Evolutionary conservation across 495 filamentous ascomycete species (phyloP).

Genomic region (Hypoxylon fragiforme): DNA sequence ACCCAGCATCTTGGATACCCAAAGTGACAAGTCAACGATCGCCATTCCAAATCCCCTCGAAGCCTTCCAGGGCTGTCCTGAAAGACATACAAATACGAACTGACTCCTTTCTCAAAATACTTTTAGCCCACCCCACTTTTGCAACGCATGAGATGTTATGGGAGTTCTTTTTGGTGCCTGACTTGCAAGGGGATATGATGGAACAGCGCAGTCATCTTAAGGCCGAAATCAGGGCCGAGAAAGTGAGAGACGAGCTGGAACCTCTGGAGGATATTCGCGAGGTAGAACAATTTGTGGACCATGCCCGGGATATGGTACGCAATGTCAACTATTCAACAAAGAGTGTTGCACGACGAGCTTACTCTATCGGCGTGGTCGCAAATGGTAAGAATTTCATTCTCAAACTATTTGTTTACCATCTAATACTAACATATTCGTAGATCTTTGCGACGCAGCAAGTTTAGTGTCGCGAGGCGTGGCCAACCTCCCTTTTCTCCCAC

Average conservation of each 20-base stretch:
- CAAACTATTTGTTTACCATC: conserved; percentile 40
- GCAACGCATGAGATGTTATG: conserved; percentile 96
- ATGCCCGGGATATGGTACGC: conserved; percentile 85
- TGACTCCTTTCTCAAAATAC: conserved; percentile 81
- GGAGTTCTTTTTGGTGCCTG: conserved; percentile 98
- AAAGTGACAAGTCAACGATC: conserved; percentile 75
- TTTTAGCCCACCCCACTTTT: conserved; percentile 90
- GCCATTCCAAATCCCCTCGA: conserved; percentile 89
- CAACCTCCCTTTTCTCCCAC: conserved; percentile 69
- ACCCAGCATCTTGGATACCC: conserved; percentile 94
- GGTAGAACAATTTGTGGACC: conserved; percentile 87
- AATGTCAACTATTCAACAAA: conserved; percentile 80
- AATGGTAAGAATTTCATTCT: conserved; percentile 50
- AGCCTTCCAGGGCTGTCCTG: conserved; percentile 83
- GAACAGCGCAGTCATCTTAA: conserved; percentile 85
- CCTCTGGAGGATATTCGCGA: conserved; percentile 86
- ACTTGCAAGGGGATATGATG: conserved; percentile 88
- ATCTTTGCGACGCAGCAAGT: conserved; percentile 68
- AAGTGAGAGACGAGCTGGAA: conserved; percentile 81
- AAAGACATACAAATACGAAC: conserved; percentile 86
- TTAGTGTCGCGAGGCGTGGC: conserved; percentile 60
- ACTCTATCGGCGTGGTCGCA: conserved; percentile 57
- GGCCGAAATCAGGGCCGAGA: conserved; percentile 78
- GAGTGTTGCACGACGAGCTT: conserved; percentile 73
- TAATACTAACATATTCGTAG: conserved; percentile 47